Base-by-base conservation (phyloP, 202 grass and related monocot species). In the Musa balbisiana region DNA sequence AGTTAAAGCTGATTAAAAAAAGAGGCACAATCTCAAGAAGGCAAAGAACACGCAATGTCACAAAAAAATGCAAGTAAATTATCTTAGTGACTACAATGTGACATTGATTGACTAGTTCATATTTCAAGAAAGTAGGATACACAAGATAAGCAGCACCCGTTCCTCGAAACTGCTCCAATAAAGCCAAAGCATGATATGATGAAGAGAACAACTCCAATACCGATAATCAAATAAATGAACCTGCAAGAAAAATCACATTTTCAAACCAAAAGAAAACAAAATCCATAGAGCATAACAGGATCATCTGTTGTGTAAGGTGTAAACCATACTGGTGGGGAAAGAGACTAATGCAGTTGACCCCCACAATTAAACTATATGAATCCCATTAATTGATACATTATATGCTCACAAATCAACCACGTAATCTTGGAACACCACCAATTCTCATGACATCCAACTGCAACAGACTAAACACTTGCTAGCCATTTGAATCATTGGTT, bases 171-270 rank as follows among this genome's bases (percentile, higher is more conserved):
- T 60, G 91, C 83, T 82, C 91, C 95, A 76, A 85, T 73, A 69
- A 88, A 98, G 55, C 91, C 95, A 62, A 89, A 89, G 81, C 90
- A 86, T 43, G 91, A 98, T 69, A 90, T 88, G 70, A 94, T 70
- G 20, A 94, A 86, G 52, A 98, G 81, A 73, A 91, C 22, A 80
- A 79, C 13, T 43, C 95, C 95, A 8, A 94, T 62, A 75, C 91
- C 88, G 50, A 98, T 94, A 82, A 98, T 90, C 2, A 81, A 69
- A 70, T 88, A 94, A 84, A 98, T 92, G 79, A 98, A 98, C 91
- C 95, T 98, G 86, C 72, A 82, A 29, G 67, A 82, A 43, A 80
- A 33, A 76, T 49, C 15, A 33, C 1, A 59, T 55, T 70, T n/a
- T 72, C 49, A 52, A 55, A 73, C 22, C 8, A 77, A 9, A 55